Evolutionary conservation across 306 rosid species (phyloP), one percentile per base, ranked within the genome.

Genomic region (Citrullus colocynthis): DNA sequence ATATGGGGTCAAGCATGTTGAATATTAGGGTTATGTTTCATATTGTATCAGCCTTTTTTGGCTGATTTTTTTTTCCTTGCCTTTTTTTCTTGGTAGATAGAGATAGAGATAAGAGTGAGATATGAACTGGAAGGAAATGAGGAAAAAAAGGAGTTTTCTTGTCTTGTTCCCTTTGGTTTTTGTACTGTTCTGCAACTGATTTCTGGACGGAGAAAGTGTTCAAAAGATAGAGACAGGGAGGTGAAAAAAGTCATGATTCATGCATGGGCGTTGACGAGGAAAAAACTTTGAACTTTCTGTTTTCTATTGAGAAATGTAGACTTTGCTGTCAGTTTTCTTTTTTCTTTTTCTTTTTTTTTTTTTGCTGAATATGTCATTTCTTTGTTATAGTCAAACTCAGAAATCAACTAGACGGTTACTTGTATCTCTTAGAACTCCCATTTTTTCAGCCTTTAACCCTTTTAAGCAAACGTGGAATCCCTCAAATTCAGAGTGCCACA

Each of bases 251-350:
- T 62, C 64, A 52, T 77, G 80, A 63, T 55, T 63, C 85, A 79
- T 88, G 90, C 97, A 85, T 83, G 88, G 82, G 81, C 82, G 86
- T 90, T 89, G 98, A 93, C 96, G 79, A 84, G 32, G 83, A 13
- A 84, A 39, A 78, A 34, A 3, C 75, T 79, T 84, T 87, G 80
- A 78, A 61, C 66, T 82, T 79, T 69, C 82, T 84, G 83, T 81
- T 80, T 62, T 74, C 70, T 67, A 77, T 84, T 49, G 82, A 76
- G 48, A 78, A 71, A 80, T 78, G 72, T 83, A 66, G 74, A 71
- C 28, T 80, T 83, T 44, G 37, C 39, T 44, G 74, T 81, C 81
- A 36, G 84, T 58, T 59, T 59, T 71, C 7, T 41, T 41, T 24
- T 24, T 24, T 24, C 1, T 24, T 24, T 24, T 24, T 24, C 1